Conservation (phyloP, 2,329 filamentous ascomycete genomes). For the Trichophyton benhamiae region DNA sequence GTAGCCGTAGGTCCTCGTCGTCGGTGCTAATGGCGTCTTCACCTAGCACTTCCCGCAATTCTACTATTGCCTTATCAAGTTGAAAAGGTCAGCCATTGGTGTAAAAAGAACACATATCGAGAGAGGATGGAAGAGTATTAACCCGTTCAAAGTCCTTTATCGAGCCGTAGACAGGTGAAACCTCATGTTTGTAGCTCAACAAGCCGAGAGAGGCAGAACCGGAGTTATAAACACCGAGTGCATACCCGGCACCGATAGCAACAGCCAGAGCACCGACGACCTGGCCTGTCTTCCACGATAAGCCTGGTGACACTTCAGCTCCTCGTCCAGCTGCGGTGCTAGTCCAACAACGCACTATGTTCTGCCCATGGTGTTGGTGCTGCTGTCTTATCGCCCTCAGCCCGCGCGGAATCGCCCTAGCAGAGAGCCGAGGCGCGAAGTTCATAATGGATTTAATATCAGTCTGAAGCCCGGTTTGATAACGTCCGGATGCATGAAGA, state of each 20-base stretch:
- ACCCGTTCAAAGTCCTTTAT: conserved; percentile 31
- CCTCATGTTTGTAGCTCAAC: conserved; percentile 9
- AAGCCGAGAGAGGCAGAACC: conserved; percentile 19
- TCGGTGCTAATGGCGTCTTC: conserved; percentile 52
- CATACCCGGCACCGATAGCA: conserved; percentile 42
- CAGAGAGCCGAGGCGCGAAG: conserved; percentile 8
- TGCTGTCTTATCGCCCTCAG: conserved; percentile 2
- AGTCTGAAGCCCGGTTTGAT: not conserved
- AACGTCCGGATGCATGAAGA: not conserved
- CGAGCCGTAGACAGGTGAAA: conserved; percentile 28
- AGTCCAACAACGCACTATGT: conserved; percentile 9
- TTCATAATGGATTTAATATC: conserved; percentile 14
- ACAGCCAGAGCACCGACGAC: conserved; percentile 36
- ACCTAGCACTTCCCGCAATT: conserved; percentile 42
- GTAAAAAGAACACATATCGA: not conserved
- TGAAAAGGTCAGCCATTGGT: not conserved
- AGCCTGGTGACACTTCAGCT: not conserved
- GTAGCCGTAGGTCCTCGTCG: conserved; percentile 48
- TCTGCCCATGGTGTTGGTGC: not conserved
- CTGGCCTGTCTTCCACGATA: conserved; percentile 7
- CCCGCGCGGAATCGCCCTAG: conserved; percentile 8
- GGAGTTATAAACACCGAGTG: conserved; percentile 36
- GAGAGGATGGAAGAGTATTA: conserved; percentile 2
- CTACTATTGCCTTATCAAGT: conserved; percentile 39
- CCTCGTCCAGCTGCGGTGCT: conserved; percentile 5